Conservation (phyloP, 768 basidiomycete genomes). For the Daedalea quercina region DNA sequence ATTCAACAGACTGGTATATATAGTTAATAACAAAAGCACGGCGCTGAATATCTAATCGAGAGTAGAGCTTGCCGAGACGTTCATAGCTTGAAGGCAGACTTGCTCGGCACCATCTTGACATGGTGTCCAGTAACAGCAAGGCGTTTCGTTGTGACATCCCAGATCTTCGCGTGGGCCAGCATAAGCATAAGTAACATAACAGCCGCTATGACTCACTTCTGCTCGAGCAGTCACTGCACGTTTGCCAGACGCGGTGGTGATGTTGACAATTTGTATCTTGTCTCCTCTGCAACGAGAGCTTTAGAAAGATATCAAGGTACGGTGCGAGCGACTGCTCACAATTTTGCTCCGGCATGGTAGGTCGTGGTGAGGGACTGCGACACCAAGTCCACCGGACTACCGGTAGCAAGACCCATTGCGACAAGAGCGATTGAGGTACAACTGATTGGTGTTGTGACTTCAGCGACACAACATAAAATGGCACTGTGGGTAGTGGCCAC, state of each 20-base stretch:
- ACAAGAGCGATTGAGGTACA: constrained; percentile 12
- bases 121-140: constrained; percentile 12
- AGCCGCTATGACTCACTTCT: constrained; percentile 8
- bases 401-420: constrained; percentile 5
- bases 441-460: no score
- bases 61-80: no score
- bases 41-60: no score
- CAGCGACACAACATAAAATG: no score
- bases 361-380: constrained; percentile 14
- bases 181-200: neutral
- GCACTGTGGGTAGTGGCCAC: neutral
- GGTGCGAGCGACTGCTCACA: neutral
- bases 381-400: constrained; percentile 8
- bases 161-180: constrained; percentile 6
- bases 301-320: neutral
- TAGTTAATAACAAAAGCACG: no score
- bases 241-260: constrained; percentile 8
- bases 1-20: no score
- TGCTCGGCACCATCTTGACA: constrained; percentile 14
- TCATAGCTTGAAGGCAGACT: neutral
- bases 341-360: constrained; percentile 9
- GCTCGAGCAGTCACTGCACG: constrained; percentile 10
- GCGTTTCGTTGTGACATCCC: constrained; percentile 13
- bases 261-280: constrained; percentile 12
- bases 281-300: constrained; percentile 5